Conservation (phyloP, 768 basidiomycete species). For the Phylloporus sp. region DNA sequence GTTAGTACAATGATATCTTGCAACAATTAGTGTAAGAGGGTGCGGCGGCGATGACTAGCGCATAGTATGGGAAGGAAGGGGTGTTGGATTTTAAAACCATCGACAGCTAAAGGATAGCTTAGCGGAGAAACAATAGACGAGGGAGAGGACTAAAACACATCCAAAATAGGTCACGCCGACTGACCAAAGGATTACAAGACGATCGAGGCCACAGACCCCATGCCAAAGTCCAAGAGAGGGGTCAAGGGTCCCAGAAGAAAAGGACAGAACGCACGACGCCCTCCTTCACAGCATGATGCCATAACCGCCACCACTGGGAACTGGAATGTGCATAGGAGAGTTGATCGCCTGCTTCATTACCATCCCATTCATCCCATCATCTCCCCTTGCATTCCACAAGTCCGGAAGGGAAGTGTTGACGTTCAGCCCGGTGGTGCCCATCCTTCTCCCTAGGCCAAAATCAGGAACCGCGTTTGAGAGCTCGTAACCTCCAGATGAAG, state of each 20-base stretch:
- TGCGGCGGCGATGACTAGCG: not conserved
- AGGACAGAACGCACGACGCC: constrained; percentile 5
- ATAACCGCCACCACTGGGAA: constrained; percentile 37
- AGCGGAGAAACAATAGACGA: constrained; percentile 2
- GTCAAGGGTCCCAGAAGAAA: constrained; percentile 5
- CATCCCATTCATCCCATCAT: constrained; percentile 34
- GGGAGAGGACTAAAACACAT: constrained; percentile 9
- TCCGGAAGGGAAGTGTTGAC: constrained; percentile 23
- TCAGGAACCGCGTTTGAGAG: constrained; percentile 29
- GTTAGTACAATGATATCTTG: constrained; percentile 24
- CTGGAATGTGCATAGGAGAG: constrained; percentile 37
- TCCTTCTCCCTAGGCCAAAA: constrained; percentile 23
- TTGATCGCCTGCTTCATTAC: constrained; percentile 33
- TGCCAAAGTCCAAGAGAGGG: constrained; percentile 14
- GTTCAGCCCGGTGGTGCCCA: constrained; percentile 20
- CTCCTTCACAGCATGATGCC: constrained; percentile 35
- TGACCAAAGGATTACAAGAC: constrained; percentile 14
- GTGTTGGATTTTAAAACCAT: constrained; percentile 10
- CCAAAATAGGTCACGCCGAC: constrained; percentile 11
- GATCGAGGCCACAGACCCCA: constrained; percentile 6
- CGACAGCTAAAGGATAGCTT: constrained; percentile 14
- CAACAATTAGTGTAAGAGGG: constrained; percentile 11
- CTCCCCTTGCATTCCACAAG: constrained; percentile 24
- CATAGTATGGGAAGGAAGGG: not conserved
- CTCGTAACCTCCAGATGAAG: constrained; percentile 34